phyloP scores from a whole-genome alignment of 75 land plant genomes.

The Isoetes taiwanensis region DNA sequence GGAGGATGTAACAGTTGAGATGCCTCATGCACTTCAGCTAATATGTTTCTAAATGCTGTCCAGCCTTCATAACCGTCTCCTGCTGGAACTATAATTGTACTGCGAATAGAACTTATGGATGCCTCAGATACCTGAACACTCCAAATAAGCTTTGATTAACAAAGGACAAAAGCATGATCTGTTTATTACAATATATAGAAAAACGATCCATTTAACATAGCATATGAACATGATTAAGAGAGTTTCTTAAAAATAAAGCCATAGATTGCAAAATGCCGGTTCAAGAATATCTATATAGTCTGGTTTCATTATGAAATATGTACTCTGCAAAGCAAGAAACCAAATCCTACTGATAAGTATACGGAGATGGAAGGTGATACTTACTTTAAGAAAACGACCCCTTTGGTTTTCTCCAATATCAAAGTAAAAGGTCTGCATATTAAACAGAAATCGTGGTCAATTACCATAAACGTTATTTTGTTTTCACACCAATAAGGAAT shows the following conservation, averaged over 20 bases:
- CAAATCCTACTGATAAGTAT: too few relatives aligned
- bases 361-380: not conserved
- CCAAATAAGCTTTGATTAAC: too few relatives aligned
- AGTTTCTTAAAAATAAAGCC: too few relatives aligned
- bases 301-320: too few relatives aligned
- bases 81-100: slow-evolving; percentile 93
- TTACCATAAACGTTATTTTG: not conserved
- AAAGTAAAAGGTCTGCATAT: slow-evolving; percentile 64
- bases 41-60: slow-evolving; percentile 69
- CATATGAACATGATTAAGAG: too few relatives aligned
- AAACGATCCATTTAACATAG: too few relatives aligned
- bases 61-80: slow-evolving; percentile 71
- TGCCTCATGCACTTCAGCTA: slow-evolving; percentile 82
- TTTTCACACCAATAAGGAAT: not conserved
- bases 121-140: slow-evolving; percentile 95
- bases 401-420: slow-evolving; percentile 85
- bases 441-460: not conserved
- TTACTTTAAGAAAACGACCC: slow-evolving; percentile 86
- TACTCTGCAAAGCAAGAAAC: too few relatives aligned
- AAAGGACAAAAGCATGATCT: too few relatives aligned
- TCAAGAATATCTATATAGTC: too few relatives aligned
- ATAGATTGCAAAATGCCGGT: too few relatives aligned
- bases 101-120: slow-evolving; percentile 73
- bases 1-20: slow-evolving; percentile 32
- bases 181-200: too few relatives aligned